These are phyloP conservation scores for Fusarium equiseti DNA, from an alignment of 2,329 filamentous ascomycete species.

Conservation along the genomic window DNA sequence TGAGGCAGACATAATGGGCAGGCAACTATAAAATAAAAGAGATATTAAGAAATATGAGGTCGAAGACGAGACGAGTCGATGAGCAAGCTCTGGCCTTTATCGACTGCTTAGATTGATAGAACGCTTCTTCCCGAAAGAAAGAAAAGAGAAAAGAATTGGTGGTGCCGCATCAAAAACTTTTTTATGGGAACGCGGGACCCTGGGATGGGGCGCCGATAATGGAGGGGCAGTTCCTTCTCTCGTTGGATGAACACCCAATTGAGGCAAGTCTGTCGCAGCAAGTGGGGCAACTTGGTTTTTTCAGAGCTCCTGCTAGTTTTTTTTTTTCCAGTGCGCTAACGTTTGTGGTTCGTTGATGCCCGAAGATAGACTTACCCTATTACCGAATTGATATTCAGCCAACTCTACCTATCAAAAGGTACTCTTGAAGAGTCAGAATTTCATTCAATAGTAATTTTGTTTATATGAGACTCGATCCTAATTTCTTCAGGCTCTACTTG, in stretches of 20 bases:
- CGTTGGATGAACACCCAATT: neutral
- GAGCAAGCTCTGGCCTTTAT: conserved; percentile 49
- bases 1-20: conserved; percentile 73
- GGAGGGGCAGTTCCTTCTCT: conserved; percentile 33
- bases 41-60: conserved; percentile 54
- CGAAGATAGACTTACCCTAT: neutral
- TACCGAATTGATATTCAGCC: no score
- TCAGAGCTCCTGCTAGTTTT: neutral
- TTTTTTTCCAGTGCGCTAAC: conserved; percentile 12
- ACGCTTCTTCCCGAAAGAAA: conserved; percentile 67
- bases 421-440: neutral
- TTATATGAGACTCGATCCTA: neutral
- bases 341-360: conserved; percentile 12
- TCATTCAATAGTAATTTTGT: no score
- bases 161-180: conserved; percentile 55
- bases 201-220: conserved; percentile 25
- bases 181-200: conserved; percentile 51
- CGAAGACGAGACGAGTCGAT: conserved; percentile 55
- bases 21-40: conserved; percentile 28
- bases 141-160: conserved; percentile 56
- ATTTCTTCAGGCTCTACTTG: neutral
- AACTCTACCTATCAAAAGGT: neutral
- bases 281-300: conserved; percentile 4
- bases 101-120: conserved; percentile 55
- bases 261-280: neutral